Evolutionary conservation across 2,329 filamentous ascomycete species (phyloP).

Genomic region (Sclerotinia borealis): DNA sequence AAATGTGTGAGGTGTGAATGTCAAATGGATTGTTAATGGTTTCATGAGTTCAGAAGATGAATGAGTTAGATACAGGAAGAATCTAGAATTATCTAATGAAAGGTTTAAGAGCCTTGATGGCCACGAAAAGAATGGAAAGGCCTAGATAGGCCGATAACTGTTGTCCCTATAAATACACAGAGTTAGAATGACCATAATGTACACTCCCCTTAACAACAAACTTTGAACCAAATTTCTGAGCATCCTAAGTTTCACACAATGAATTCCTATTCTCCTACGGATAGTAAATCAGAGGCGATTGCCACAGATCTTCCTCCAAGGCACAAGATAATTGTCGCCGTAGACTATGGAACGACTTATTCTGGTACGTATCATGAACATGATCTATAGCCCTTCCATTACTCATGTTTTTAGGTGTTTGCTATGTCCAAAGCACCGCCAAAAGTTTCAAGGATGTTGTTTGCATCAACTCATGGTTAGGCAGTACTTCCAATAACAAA

Average conservation of each 20-base stretch:
- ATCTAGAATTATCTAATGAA: no score
- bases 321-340: slow-evolving; percentile 24
- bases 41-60: no score
- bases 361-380: slow-evolving; percentile 15
- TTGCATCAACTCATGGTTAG: slow-evolving; percentile 8
- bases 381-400: neutral
- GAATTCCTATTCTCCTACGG: fast-evolving
- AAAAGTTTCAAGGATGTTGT: slow-evolving; percentile 14
- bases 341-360: slow-evolving; percentile 27
- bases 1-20: no score
- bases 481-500: neutral
- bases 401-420: slow-evolving; percentile 10
- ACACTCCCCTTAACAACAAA: neutral
- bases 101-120: no score
- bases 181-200: no score
- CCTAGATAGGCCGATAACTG: no score
- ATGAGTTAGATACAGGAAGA: no score
- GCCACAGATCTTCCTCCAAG: neutral
- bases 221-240: neutral
- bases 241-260: neutral
- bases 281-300: neutral
- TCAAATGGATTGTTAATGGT: no score
- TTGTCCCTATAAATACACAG: no score
- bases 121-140: no score
- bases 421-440: slow-evolving; percentile 14